phyloP scores from a whole-genome alignment of 225 moss, liverwort and hornwort genomes.

The Antitrichia curtipendula region DNA sequence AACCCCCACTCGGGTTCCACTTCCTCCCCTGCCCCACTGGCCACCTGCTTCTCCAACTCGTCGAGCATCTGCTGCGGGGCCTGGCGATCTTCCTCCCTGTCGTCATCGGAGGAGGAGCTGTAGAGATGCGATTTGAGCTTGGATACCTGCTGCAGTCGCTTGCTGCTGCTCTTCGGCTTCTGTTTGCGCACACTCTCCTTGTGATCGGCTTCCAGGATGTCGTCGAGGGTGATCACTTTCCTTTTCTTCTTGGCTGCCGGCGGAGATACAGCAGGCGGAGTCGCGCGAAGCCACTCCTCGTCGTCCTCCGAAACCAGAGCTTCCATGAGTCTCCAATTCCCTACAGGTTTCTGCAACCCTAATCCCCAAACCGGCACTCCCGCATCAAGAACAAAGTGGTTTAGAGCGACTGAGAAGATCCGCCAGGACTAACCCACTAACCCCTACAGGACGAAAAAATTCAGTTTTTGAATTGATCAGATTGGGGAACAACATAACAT shows the following conservation, averaged over 20 bases:
- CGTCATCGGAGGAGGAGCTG: constrained; percentile 2
- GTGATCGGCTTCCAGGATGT: constrained; percentile 13
- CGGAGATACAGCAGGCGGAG: not conserved
- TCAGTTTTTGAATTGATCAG: not conserved
- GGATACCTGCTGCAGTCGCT: not conserved
- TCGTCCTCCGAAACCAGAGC: constrained; percentile 14
- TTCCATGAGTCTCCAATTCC: not conserved
- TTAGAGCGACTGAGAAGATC: not conserved
- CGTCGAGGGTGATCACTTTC: constrained; percentile 25
- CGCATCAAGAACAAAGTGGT: not conserved
- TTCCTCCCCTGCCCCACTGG: constrained; percentile 10
- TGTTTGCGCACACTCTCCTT: constrained; percentile 20
- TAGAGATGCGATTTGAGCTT: constrained; percentile 23
- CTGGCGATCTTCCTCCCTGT: not conserved
- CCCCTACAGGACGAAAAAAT: not conserved
- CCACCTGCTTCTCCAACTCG: constrained; percentile 26
- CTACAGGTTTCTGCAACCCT: not conserved
- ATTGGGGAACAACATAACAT: not conserved
- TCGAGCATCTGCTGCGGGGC: constrained; percentile 2
- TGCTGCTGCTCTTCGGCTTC: not conserved
- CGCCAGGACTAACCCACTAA: not conserved
- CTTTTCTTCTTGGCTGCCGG: not conserved
- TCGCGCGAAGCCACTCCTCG: constrained; percentile 25
- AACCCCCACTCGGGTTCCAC: constrained; percentile 39
- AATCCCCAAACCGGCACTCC: not conserved